Percentiles rank a stretch among this genome's conserved stretches.
Evolutionary conservation across 1,284 basidiomycete species (phyloP).

Genomic region (Porogramme epimiltina): DNA sequence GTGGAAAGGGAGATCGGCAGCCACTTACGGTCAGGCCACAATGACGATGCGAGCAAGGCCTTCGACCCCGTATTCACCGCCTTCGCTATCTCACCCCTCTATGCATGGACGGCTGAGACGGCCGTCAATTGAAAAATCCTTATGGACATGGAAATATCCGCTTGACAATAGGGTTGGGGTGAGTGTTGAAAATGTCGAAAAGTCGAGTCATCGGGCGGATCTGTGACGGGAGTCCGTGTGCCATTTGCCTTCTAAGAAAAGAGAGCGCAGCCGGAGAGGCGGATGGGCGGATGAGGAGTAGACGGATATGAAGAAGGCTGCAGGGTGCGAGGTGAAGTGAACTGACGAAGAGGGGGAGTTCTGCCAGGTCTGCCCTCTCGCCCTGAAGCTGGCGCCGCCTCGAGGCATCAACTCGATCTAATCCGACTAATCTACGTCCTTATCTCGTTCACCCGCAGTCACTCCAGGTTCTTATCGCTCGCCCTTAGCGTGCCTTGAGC

Average conservation of each 20-base stretch:
- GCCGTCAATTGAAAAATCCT: too few relatives aligned
- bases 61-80: background rate
- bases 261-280: too few relatives aligned
- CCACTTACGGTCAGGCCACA: background rate
- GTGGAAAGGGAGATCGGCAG: background rate
- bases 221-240: too few relatives aligned
- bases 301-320: constrained; percentile 5
- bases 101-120: too few relatives aligned
- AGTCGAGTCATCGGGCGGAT: too few relatives aligned
- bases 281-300: background rate
- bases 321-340: constrained; percentile 10
- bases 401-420: constrained; percentile 17
- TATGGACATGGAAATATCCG: too few relatives aligned
- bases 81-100: too few relatives aligned
- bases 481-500: background rate
- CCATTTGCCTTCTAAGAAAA: too few relatives aligned
- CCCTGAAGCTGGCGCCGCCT: constrained; percentile 12
- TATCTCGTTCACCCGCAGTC: constrained; percentile 9
- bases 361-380: background rate
- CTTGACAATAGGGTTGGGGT: too few relatives aligned
- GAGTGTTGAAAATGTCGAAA: too few relatives aligned
- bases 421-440: too few relatives aligned
- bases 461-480: constrained; percentile 1
- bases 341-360: constrained; percentile 15
- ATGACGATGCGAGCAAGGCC: background rate